Evolutionary conservation across 2,329 filamentous ascomycete genomes (phyloP), one percentile per base, ranked within the genome.

Genomic region (Magnaporthiopsis poae): DNA sequence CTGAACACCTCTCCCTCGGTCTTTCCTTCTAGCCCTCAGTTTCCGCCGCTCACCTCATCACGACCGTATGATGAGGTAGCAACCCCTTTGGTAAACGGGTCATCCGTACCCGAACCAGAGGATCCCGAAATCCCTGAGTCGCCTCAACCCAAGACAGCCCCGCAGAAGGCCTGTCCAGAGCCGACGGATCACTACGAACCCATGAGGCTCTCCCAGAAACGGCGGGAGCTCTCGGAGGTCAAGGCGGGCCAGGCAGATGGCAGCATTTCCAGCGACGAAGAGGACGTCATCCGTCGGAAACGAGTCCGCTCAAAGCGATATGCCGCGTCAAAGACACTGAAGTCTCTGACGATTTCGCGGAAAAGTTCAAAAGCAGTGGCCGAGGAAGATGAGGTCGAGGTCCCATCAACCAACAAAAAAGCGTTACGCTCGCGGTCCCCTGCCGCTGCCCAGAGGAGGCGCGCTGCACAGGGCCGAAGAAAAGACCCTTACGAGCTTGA

Each of bases 181-280:
- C 80, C 79, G 0, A 75, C 78, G 61, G 73, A 73, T 4, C 74
- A 77, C 27, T 83, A 83, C 66, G 80, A 80, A 68, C 77, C 78
- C 0, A 79, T 81, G 79, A 74, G 75, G 61, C 75, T 78, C 63
- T 83, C 81, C 0, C 81, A 83, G 63, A 77, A 81, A 69, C 75
- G 79, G 39, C 68, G 73, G 11, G 70, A 72, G 29, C 69, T 67
- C 8, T 70, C 69, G 0, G 65, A 67, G 5, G 60, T 64, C 21
- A 66, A 62, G 18, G 69, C 69, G 13, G 65, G 70, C 18, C 63
- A 65, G 0, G 77, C 77, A 62, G 68, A 68, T 0, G 70, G 68
- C 25, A 71, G 72, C 2, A 74, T 72, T 3, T 70, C 75, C n/a
- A 70, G 71, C 1, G 69, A 74, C 1, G 73, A 72, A 1, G 75